A percentile compares a stretch with the other conserved stretches of the same genome.
Evolutionary conservation across 345 rosid genomes (phyloP).

Genomic region (Clausena lansium): DNA sequence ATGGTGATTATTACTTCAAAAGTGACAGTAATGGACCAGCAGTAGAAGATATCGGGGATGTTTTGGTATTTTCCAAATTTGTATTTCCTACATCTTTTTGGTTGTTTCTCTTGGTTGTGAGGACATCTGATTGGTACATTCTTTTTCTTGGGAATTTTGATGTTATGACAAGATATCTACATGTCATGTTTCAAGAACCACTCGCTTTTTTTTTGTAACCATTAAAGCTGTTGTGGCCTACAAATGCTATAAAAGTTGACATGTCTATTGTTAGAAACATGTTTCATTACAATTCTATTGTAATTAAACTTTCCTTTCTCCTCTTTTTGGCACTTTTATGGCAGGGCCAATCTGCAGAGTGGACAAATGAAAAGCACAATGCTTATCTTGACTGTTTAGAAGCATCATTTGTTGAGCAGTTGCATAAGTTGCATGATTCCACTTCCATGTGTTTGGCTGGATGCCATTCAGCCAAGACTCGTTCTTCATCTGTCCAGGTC

Average conservation of each 20-base stretch:
- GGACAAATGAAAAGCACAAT: slow-evolving; percentile 81
- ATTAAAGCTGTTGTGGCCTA: not conserved
- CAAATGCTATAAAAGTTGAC: not conserved
- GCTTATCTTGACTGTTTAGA: slow-evolving; percentile 57
- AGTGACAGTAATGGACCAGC: not conserved
- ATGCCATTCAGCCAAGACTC: slow-evolving; percentile 15
- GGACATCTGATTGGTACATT: not conserved
- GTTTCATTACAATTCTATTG: not conserved
- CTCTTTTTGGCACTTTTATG: not conserved
- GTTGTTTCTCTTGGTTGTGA: not conserved
- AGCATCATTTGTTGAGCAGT: slow-evolving; percentile 63
- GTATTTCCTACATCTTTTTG: not conserved
- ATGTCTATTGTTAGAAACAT: not conserved
- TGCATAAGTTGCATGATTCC: slow-evolving; percentile 46
- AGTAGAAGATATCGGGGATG: not conserved
- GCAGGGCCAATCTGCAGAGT: slow-evolving; percentile 47
- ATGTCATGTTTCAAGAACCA: not conserved
- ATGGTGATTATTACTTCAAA: not conserved
- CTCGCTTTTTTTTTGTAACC: not conserved
- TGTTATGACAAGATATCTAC: not conserved
- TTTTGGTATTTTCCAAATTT: slow-evolving; percentile 1
- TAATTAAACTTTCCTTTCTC: slow-evolving; percentile 1
- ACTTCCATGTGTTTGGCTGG: slow-evolving; percentile 22
- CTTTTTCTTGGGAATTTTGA: not conserved
- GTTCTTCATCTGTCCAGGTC: slow-evolving; percentile 47